These are phyloP conservation scores for Ceriops zippeliana DNA, from an alignment of 345 rosid genomes.

Conservation along the genomic window DNA sequence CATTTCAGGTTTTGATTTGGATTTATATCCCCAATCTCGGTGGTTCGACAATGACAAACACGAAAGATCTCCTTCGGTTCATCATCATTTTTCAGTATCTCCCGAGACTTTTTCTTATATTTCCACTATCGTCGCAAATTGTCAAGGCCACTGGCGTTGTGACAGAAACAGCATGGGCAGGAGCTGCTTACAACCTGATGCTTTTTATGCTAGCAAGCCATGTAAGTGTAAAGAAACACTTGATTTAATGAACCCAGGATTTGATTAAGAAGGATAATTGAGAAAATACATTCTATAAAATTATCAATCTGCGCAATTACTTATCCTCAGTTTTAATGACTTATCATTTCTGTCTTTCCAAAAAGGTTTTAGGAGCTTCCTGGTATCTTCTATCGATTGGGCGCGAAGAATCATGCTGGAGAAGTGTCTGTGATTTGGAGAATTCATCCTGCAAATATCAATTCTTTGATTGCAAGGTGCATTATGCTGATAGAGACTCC, in stretches of 20 bases:
- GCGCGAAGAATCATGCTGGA: slow-evolving; percentile 86
- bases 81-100: slow-evolving; percentile 77
- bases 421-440: slow-evolving; percentile 51
- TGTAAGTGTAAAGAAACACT: slow-evolving; percentile 41
- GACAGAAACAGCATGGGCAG: slow-evolving; percentile 94
- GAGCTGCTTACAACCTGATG: slow-evolving; percentile 89
- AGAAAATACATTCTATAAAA: too few species aligned
- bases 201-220: slow-evolving; percentile 97
- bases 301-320: too few species aligned
- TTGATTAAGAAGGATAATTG: too few species aligned
- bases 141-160: slow-evolving; percentile 82
- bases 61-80: slow-evolving; percentile 79
- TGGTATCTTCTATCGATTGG: slow-evolving; percentile 90
- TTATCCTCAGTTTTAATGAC: not conserved
- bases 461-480: slow-evolving; percentile 61
- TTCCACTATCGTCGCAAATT: slow-evolving; percentile 75
- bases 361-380: slow-evolving; percentile 90
- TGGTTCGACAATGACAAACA: slow-evolving; percentile 76
- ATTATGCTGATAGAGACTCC: slow-evolving; percentile 33
- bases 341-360: not conserved
- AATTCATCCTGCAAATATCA: slow-evolving; percentile 43
- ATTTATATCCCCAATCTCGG: slow-evolving; percentile 60
- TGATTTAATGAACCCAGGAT: too few species aligned
- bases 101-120: slow-evolving; percentile 65
- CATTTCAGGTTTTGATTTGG: slow-evolving; percentile 76